Evolutionary conservation across 2,329 filamentous ascomycete species (phyloP), one percentile per base, ranked within the genome.

Genomic region (Diaporthe batatas): DNA sequence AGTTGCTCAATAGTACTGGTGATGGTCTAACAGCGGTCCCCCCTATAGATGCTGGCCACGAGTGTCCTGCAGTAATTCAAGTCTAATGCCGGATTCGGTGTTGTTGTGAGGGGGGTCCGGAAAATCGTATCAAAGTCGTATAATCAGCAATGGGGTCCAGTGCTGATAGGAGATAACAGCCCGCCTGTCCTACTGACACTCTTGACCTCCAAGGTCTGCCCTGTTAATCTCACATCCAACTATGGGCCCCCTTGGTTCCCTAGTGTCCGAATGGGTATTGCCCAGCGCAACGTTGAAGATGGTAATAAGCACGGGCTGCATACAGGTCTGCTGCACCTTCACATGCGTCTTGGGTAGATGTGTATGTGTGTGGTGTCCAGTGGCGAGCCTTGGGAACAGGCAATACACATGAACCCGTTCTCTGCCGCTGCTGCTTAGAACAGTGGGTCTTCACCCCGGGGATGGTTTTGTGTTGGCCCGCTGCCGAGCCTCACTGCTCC

Each of bases 321-420:
- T 51, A 51, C 34, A 23, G 68, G 49, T 62, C 68, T 70, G 58
- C 68, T 70, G 58, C 55, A 39, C 44, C 68, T 70, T 70, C 68
- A 70, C 68, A 70, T 70, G 55, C 23, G 10, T 49, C 47, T 3
- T 18, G 47, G 10, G 3, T 12, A 10, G 29, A 5, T 34, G 32
- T 23, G 18, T 36, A 21, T 39, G 32, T 21, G 54, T 51, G 58
- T 21, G 14, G 44, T 58, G 32, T 29, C 32, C 54, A 34, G 68
- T 70, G 55, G 39, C 42, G 8, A 62, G 29, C 21, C 29, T 29
- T 65, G 59, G 59, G 59, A 44, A 51, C 59, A 65, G 34, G 59
- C 34, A 21, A 47, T 39, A 62, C 39, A 62, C 58, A n/a, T 34
- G 59, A 36, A 65, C 21, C 29, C 44, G 62, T 51, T 51, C 44